These are phyloP conservation scores for Agroathelia rolfsii DNA, from an alignment of 1,284 basidiomycete species.

Conservation along the genomic window DNA sequence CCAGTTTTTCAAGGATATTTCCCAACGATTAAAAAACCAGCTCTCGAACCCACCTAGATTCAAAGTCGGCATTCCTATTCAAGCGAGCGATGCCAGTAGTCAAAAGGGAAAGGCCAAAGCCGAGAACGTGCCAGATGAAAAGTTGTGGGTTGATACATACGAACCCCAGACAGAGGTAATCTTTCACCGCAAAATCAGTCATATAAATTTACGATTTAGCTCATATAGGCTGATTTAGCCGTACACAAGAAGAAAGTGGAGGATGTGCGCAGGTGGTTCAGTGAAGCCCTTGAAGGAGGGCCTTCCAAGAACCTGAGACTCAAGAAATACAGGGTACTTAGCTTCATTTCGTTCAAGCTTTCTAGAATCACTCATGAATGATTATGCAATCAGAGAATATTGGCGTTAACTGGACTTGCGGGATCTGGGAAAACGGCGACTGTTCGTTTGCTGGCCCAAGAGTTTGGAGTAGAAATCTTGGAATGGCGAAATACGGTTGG, in stretches of 20 bases:
- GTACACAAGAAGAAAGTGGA: slow-evolving; percentile 84
- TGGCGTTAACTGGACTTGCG: slow-evolving; percentile 82
- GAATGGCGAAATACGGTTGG: slow-evolving; percentile 75
- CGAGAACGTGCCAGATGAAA: too few relatives aligned
- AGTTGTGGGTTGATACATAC: slow-evolving; percentile 73
- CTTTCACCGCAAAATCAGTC: neutral
- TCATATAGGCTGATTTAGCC: slow-evolving; percentile 63
- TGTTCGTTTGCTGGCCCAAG: slow-evolving; percentile 62
- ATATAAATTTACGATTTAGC: slow-evolving; percentile 4
- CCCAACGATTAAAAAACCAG: too few relatives aligned
- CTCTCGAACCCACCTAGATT: too few relatives aligned
- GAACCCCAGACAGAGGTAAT: slow-evolving; percentile 57
- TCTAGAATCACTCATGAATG: slow-evolving; percentile 3
- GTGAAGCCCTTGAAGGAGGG: slow-evolving; percentile 71
- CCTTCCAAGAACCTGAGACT: slow-evolving; percentile 52
- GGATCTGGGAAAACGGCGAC: slow-evolving; percentile 90
- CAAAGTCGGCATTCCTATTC: too few relatives aligned
- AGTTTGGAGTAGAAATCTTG: slow-evolving; percentile 72
- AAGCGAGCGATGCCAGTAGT: too few relatives aligned
- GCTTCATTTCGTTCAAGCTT: slow-evolving; percentile 3
- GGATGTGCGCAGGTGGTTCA: slow-evolving; percentile 79
- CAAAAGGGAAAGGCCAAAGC: too few relatives aligned
- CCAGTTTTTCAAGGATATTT: too few relatives aligned
- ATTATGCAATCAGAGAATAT: slow-evolving; percentile 52
- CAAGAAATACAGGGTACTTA: slow-evolving; percentile 71